phyloP scores from a whole-genome alignment of 2,329 filamentous ascomycete genomes.

The Stagonosporopsis chrysanthemi region DNA sequence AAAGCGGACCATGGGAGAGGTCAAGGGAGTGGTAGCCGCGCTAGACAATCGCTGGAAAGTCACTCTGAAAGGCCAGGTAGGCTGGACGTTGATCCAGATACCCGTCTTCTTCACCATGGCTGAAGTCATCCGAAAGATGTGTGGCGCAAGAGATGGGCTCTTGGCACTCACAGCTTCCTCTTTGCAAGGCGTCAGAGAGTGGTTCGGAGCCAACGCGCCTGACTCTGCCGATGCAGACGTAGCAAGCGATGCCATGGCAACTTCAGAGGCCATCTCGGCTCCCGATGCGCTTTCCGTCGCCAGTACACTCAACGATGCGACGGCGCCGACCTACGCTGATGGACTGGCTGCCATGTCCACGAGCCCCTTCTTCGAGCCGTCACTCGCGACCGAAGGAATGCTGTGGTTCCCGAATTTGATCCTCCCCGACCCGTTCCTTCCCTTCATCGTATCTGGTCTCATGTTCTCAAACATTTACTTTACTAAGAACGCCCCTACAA shows the following conservation, averaged over 20 bases:
- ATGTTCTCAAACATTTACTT: conserved; percentile 59
- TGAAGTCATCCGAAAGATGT: conserved; percentile 47
- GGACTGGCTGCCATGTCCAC: conserved; percentile 13
- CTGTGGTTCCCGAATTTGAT: conserved; percentile 68
- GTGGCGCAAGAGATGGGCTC: conserved; percentile 40
- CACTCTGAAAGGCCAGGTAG: conserved; percentile 31
- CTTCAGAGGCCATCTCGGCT: background rate
- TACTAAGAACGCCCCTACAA: conserved; percentile 30
- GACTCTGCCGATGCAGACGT: background rate
- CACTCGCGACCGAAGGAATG: conserved; percentile 63
- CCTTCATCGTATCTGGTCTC: conserved; percentile 56
- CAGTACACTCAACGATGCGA: background rate
- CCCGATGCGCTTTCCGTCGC: background rate
- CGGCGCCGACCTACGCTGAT: conserved; percentile 8
- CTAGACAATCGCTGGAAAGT: conserved; percentile 44
- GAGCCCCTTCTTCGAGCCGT: conserved; percentile 54
- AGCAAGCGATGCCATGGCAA: background rate
- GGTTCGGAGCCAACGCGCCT: background rate
- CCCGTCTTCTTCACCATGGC: conserved; percentile 50
- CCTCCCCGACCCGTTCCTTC: conserved; percentile 61
- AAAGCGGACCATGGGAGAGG: conserved; percentile 18
- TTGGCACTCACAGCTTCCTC: conserved; percentile 33
- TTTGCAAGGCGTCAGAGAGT: conserved; percentile 13
- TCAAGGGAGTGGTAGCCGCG: conserved; percentile 31
- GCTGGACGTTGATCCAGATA: conserved; percentile 43